Evolutionary conservation across 208 protist species (phyloP).

Genomic region (Kentomonas sorsogonicus): DNA sequence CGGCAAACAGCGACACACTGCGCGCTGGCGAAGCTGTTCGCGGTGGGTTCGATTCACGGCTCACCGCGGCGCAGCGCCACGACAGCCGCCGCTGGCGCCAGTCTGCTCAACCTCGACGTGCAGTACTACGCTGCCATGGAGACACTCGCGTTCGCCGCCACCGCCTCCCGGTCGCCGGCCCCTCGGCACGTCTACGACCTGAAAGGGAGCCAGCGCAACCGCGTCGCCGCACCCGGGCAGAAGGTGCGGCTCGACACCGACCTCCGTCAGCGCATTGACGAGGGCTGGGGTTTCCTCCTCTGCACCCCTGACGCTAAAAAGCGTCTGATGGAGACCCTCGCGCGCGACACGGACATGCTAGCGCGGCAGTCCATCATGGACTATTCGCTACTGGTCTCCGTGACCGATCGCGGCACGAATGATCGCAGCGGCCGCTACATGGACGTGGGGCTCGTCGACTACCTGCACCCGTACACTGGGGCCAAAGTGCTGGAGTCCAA

Average conservation of each 20-base stretch:
- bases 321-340: conserved; percentile 47
- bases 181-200: conserved; percentile 46
- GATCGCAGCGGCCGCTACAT: conserved; percentile 5
- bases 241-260: conserved; percentile 69
- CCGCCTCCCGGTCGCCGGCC: neutral
- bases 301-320: conserved; percentile 35
- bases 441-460: conserved; percentile 72
- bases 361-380: conserved; percentile 59
- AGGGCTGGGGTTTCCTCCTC: conserved; percentile 58
- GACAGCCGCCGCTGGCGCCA: neutral
- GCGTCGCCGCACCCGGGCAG: conserved; percentile 40
- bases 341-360: conserved; percentile 53
- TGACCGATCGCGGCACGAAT: neutral
- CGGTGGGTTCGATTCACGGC: neutral
- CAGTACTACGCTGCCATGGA: too few relatives aligned
- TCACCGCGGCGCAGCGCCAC: neutral
- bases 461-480: conserved; percentile 76
- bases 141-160: conserved; percentile 9
- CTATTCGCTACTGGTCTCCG: conserved; percentile 69
- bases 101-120: conserved; percentile 24
- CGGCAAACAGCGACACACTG: too few relatives aligned
- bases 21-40: too few relatives aligned
- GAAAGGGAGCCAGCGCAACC: conserved; percentile 84
- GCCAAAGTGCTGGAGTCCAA: conserved; percentile 77
- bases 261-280: conserved; percentile 35